Conservation (phyloP, 352 stramenopile genomes). For the Thalassiosira hispida region DNA sequence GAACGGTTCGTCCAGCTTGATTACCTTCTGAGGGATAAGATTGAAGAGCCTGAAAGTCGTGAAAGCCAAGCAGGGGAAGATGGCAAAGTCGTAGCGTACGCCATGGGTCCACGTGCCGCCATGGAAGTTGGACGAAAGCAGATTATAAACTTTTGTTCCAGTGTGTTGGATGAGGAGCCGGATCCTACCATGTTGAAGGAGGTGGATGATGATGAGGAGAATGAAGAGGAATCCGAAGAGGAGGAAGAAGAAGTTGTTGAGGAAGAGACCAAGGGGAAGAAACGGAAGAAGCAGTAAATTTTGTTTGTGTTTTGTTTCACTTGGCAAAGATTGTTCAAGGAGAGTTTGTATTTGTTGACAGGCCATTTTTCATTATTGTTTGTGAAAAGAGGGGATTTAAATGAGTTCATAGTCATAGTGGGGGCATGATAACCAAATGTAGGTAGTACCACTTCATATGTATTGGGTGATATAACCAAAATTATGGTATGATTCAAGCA, state of each 20-base stretch:
- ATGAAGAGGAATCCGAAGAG: slow-evolving; percentile 40
- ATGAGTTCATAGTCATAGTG: no score
- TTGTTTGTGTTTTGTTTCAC: no score
- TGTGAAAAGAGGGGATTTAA: no score
- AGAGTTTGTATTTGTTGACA: no score
- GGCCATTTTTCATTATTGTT: no score
- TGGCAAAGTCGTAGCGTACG: slow-evolving; percentile 63
- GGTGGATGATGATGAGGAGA: slow-evolving; percentile 70
- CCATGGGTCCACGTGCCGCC: slow-evolving; percentile 75
- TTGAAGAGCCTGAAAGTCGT: slow-evolving; percentile 41
- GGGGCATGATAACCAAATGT: no score
- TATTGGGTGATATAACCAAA: no score
- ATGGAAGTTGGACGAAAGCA: slow-evolving; percentile 82
- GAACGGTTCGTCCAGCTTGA: slow-evolving; percentile 75
- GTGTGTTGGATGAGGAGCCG: slow-evolving; percentile 76
- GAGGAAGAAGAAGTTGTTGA: slow-evolving; percentile 47
- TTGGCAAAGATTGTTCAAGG: no score
- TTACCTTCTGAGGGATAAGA: slow-evolving; percentile 79
- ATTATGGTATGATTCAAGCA: no score
- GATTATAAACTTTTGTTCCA: slow-evolving; percentile 81
- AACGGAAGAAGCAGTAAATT: no score
- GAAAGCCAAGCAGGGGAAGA: slow-evolving; percentile 24
- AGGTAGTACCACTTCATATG: no score
- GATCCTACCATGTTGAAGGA: slow-evolving; percentile 83
- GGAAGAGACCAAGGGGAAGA: no score